Evolutionary conservation across 768 basidiomycete species (phyloP).

Genomic region (Tulasnella sp.): DNA sequence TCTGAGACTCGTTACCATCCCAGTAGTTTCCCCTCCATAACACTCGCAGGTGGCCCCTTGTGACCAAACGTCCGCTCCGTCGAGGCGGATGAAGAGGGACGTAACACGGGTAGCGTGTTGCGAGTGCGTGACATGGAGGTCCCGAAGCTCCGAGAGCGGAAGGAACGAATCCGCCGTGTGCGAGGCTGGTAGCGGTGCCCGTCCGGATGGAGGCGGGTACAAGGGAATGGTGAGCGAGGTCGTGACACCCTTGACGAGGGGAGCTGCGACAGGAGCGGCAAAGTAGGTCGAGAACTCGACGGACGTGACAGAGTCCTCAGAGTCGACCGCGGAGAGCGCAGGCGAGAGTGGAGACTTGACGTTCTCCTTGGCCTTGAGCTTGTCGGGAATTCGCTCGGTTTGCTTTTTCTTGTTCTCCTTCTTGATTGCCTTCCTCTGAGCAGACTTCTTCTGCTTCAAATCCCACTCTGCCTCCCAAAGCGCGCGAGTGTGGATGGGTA

Average conservation of each 20-base stretch:
- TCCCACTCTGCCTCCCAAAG: slow-evolving; percentile 73
- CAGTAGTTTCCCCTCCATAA: slow-evolving; percentile 55
- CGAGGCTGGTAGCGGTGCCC: background rate
- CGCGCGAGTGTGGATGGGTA: slow-evolving; percentile 71
- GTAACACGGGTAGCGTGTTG: slow-evolving; percentile 62
- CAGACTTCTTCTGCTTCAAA: slow-evolving; percentile 46
- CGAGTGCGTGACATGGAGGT: slow-evolving; percentile 52
- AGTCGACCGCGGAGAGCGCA: slow-evolving; percentile 35
- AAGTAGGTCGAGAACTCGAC: slow-evolving; percentile 59
- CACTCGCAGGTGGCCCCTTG: slow-evolving; percentile 58
- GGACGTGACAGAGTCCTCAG: slow-evolving; percentile 8
- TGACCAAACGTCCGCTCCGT: slow-evolving; percentile 65
- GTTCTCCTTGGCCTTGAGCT: slow-evolving; percentile 35
- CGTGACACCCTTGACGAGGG: slow-evolving; percentile 43
- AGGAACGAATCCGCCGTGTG: slow-evolving; percentile 41
- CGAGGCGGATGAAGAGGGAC: slow-evolving; percentile 66
- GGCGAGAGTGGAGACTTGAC: slow-evolving; percentile 12
- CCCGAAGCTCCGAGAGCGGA: slow-evolving; percentile 52
- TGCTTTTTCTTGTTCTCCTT: slow-evolving; percentile 37
- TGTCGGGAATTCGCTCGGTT: slow-evolving; percentile 34
- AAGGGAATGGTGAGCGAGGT: slow-evolving; percentile 73
- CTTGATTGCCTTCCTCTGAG: slow-evolving; percentile 33
- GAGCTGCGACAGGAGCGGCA: slow-evolving; percentile 39
- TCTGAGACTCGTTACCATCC: slow-evolving; percentile 52
- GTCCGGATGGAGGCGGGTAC: slow-evolving; percentile 44